These are phyloP conservation scores for Penicillium sp. DNA, from an alignment of 2,329 filamentous ascomycete genomes.

Conservation along the genomic window DNA sequence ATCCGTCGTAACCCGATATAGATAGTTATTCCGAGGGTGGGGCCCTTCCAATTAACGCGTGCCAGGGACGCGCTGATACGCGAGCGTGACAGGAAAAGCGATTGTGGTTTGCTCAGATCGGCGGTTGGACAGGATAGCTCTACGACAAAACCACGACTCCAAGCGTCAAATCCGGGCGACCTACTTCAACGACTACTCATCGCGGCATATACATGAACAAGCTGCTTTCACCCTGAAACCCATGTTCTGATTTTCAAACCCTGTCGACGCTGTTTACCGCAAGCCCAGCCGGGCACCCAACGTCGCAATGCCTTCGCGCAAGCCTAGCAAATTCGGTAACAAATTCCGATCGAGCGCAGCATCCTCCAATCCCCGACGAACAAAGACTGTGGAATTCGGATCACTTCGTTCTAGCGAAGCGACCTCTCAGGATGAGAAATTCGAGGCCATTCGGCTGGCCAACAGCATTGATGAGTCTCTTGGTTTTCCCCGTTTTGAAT, in stretches of 20 bases:
- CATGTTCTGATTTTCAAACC: constrained; percentile 19
- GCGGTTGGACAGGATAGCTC: background rate
- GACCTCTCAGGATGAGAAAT: constrained; percentile 87
- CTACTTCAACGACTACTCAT: background rate
- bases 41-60: constrained; percentile 24
- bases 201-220: background rate
- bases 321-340: constrained; percentile 61
- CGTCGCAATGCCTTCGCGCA: constrained; percentile 43
- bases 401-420: constrained; percentile 69
- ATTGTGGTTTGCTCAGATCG: constrained; percentile 8
- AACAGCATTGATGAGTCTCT: constrained; percentile 90
- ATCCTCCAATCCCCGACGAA: constrained; percentile 47
- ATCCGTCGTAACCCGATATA: constrained; percentile 1
- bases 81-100: constrained; percentile 28
- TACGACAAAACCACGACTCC: constrained; percentile 9
- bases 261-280: constrained; percentile 17
- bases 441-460: constrained; percentile 75
- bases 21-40: constrained; percentile 23
- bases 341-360: constrained; percentile 43
- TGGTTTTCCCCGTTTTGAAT: constrained; percentile 88
- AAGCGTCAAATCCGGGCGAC: background rate
- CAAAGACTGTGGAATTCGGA: constrained; percentile 74
- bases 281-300: constrained; percentile 21
- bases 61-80: constrained; percentile 16
- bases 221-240: constrained; percentile 4